phyloP scores from a whole-genome alignment of 306 rosid species.

The Arachis hypogaea region DNA sequence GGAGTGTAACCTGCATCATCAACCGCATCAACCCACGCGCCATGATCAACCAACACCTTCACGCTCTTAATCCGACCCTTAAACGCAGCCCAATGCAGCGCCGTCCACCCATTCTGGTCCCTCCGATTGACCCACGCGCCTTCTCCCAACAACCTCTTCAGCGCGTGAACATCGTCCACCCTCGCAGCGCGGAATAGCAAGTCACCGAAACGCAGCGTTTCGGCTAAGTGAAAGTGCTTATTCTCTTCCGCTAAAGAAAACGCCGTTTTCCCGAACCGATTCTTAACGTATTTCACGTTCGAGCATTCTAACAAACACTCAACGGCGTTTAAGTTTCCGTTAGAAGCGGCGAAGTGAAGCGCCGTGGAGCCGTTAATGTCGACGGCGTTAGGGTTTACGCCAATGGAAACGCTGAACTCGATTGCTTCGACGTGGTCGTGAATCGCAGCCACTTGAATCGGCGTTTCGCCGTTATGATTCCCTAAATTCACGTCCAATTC shows the following conservation, averaged over 20 bases:
- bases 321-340: slow-evolving; percentile 56
- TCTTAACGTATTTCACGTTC: slow-evolving; percentile 53
- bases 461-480: slow-evolving; percentile 51
- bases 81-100: slow-evolving; percentile 87
- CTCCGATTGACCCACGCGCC: slow-evolving; percentile 63
- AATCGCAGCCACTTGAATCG: slow-evolving; percentile 69
- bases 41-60: slow-evolving; percentile 61
- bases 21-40: slow-evolving; percentile 63
- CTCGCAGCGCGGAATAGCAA: slow-evolving; percentile 64
- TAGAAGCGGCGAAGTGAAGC: slow-evolving; percentile 71
- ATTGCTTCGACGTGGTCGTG: slow-evolving; percentile 56
- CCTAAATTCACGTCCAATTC: slow-evolving; percentile 46
- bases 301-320: slow-evolving; percentile 60
- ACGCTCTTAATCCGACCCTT: slow-evolving; percentile 75
- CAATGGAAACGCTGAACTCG: slow-evolving; percentile 49
- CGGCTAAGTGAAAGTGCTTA: slow-evolving; percentile 49
- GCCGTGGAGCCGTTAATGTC: slow-evolving; percentile 68
- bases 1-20: slow-evolving; percentile 79
- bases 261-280: slow-evolving; percentile 61
- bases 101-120: slow-evolving; percentile 91
- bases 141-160: slow-evolving; percentile 59
- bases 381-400: slow-evolving; percentile 51
- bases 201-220: slow-evolving; percentile 58
- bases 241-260: slow-evolving; percentile 57
- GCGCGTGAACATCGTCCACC: slow-evolving; percentile 55